These are phyloP conservation scores for Echites panduratus DNA, from an alignment of 257 asterid genomes.

Conservation along the genomic window DNA sequence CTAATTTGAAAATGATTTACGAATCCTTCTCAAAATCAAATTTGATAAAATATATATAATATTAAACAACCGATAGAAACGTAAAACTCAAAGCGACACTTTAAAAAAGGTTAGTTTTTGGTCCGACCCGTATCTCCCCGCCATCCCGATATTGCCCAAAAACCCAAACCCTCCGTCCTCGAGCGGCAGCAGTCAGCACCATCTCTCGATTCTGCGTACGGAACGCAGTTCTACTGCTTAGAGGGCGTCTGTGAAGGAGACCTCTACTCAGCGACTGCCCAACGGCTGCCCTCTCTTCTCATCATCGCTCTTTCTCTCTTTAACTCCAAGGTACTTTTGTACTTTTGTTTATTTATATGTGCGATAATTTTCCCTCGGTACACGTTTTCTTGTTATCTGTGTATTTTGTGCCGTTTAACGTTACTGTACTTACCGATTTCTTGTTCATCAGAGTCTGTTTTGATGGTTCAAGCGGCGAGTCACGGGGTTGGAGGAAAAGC, in stretches of 20 bases:
- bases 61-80: background rate
- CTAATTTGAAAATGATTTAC: background rate
- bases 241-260: background rate
- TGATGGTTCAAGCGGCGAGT: slow-evolving; percentile 21
- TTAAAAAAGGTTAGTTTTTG: background rate
- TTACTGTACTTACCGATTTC: background rate
- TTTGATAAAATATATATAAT: background rate
- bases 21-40: background rate
- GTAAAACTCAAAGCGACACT: background rate
- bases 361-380: background rate
- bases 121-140: slow-evolving; percentile 3
- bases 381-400: background rate
- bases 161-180: slow-evolving; percentile 1
- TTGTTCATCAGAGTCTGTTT: background rate
- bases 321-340: background rate
- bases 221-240: background rate
- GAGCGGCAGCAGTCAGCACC: background rate
- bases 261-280: background rate
- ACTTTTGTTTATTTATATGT: background rate
- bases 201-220: background rate
- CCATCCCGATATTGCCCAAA: background rate
- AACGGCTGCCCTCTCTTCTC: background rate
- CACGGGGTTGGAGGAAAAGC: slow-evolving; percentile 7
- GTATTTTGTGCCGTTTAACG: background rate
- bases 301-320: background rate